phyloP scores from a whole-genome alignment of 2,329 filamentous ascomycete species.

The Sarocladium kiliense region DNA sequence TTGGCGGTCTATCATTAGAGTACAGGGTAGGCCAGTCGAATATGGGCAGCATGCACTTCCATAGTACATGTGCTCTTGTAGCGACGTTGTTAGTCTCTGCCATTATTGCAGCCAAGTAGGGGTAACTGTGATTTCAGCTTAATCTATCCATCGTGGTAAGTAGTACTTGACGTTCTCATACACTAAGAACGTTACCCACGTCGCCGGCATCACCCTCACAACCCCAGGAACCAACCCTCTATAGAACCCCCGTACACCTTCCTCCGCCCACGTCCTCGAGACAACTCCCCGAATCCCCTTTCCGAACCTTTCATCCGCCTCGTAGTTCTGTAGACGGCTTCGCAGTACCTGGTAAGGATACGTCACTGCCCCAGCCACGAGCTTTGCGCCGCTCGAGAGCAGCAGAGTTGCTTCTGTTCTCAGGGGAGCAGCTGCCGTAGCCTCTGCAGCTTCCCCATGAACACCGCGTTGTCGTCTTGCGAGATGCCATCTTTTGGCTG shows the following conservation, averaged over 20 bases:
- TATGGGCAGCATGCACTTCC: no score
- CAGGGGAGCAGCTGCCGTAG: constrained; percentile 30
- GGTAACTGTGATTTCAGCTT: neutral
- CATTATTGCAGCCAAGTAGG: no score
- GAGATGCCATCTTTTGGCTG: constrained; percentile 53
- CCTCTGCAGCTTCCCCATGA: constrained; percentile 8
- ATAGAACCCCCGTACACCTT: constrained; percentile 83
- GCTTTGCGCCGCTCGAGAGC: constrained; percentile 75
- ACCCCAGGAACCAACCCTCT: constrained; percentile 84
- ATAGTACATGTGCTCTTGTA: no score
- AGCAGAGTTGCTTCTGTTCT: constrained; percentile 73
- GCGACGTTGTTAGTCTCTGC: no score
- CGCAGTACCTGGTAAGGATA: constrained; percentile 95
- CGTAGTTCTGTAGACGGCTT: constrained; percentile 82
- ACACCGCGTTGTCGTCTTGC: constrained; percentile 22
- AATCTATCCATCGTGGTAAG: constrained; percentile 41
- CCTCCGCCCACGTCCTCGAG: constrained; percentile 68
- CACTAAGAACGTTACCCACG: constrained; percentile 93
- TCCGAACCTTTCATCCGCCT: constrained; percentile 70
- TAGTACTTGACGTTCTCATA: constrained; percentile 89
- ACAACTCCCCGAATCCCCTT: constrained; percentile 67
- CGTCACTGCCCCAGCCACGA: constrained; percentile 82
- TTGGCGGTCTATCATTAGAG: no score
- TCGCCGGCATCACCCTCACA: constrained; percentile 87
- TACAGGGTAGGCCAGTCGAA: neutral